phyloP scores from a whole-genome alignment of 805 yeast species.

The Tetrapisispora phaffii region DNA sequence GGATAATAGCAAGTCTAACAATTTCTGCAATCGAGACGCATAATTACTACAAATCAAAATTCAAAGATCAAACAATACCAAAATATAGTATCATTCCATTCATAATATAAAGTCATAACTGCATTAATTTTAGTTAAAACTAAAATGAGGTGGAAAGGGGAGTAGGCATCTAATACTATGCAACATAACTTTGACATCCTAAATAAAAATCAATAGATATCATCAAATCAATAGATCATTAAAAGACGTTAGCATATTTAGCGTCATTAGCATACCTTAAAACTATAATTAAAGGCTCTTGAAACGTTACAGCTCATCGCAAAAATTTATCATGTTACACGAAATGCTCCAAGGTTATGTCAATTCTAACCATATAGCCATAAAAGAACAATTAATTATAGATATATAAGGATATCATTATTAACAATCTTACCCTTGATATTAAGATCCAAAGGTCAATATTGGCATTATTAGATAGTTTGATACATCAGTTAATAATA shows the following conservation, averaged over 20 bases:
- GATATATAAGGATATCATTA: too few relatives aligned
- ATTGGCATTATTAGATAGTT: too few relatives aligned
- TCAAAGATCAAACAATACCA: constrained; percentile 12
- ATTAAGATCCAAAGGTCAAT: not conserved
- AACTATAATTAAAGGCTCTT: too few relatives aligned
- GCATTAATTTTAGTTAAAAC: not conserved
- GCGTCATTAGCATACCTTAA: too few relatives aligned
- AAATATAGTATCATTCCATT: constrained; percentile 16
- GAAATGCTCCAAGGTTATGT: not conserved
- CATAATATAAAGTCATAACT: not conserved
- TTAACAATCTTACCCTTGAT: too few relatives aligned
- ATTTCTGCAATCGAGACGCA: constrained; percentile 47
- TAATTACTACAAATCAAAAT: constrained; percentile 34
- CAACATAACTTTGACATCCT: not conserved
- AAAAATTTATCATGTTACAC: not conserved
- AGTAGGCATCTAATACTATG: too few relatives aligned
- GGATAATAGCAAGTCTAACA: constrained; percentile 38
- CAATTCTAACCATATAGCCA: not conserved
- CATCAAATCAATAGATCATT: too few relatives aligned
- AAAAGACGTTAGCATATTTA: too few relatives aligned
- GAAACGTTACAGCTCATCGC: not conserved
- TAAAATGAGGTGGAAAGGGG: not conserved
- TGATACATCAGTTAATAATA: too few relatives aligned
- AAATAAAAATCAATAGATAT: too few relatives aligned
- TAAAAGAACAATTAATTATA: too few relatives aligned